phyloP scores from a whole-genome alignment of 1,284 basidiomycete genomes.

The Leccinum solheimii region DNA sequence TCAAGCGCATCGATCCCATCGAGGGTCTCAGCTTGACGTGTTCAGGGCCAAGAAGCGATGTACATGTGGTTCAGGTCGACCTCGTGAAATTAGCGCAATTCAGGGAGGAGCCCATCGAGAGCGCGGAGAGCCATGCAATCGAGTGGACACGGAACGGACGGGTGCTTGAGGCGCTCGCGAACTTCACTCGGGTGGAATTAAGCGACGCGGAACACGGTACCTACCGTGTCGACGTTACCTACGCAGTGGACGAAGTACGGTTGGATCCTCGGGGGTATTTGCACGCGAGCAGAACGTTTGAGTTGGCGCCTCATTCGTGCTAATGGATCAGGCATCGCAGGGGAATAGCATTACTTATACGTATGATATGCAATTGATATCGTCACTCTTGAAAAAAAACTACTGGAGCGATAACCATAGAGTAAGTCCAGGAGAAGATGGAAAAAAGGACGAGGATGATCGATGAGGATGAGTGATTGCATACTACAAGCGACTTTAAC shows the following conservation, averaged over 20 bases:
- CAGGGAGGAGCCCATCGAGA: slow-evolving; percentile 38
- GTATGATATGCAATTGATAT: slow-evolving; percentile 19
- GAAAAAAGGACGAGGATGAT: background rate
- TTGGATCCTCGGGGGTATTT: slow-evolving; percentile 42
- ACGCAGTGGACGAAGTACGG: slow-evolving; percentile 58
- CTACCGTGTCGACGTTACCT: slow-evolving; percentile 50
- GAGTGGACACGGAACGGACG: slow-evolving; percentile 52
- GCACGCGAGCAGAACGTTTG: slow-evolving; percentile 24
- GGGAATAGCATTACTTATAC: slow-evolving; percentile 9
- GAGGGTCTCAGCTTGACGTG: slow-evolving; percentile 43
- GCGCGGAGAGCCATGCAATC: slow-evolving; percentile 54
- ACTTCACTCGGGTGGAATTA: slow-evolving; percentile 48
- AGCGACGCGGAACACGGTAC: slow-evolving; percentile 38
- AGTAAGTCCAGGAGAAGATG: slow-evolving; percentile 20
- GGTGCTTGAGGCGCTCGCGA: slow-evolving; percentile 45
- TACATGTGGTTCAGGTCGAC: slow-evolving; percentile 40
- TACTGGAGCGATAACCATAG: slow-evolving; percentile 23
- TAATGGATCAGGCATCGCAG: background rate
- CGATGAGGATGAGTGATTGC: slow-evolving; percentile 21
- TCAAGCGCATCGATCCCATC: slow-evolving; percentile 59
- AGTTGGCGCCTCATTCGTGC: slow-evolving; percentile 8
- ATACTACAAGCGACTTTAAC: slow-evolving; percentile 27
- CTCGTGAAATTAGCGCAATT: slow-evolving; percentile 64
- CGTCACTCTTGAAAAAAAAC: slow-evolving; percentile 10
- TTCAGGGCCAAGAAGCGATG: slow-evolving; percentile 14